Evolutionary conservation across 169 alveolate genomes (phyloP).

Genomic region (Babesia caballi): DNA sequence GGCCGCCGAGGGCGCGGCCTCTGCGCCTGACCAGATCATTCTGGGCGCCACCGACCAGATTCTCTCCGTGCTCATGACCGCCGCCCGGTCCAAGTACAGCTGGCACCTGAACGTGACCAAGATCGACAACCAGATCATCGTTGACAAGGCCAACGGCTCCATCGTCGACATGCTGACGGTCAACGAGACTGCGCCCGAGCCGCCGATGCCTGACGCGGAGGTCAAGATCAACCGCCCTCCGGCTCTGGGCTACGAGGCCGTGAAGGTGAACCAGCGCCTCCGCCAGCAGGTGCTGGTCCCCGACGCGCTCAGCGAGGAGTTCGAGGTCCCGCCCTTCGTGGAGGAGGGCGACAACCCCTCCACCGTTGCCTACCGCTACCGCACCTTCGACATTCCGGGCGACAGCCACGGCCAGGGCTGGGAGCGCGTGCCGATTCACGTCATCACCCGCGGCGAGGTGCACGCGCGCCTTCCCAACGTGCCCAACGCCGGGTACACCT

Average conservation of each 20-base stretch:
- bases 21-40: conserved; percentile 64
- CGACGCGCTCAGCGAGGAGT: conserved; percentile 68
- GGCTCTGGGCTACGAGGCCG: conserved; percentile 86
- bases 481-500: conserved; percentile 72
- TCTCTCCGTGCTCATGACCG: conserved; percentile 84
- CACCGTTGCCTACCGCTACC: conserved; percentile 82
- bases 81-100: conserved; percentile 86
- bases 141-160: conserved; percentile 89
- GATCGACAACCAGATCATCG: conserved; percentile 81
- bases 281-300: conserved; percentile 81
- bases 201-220: conserved; percentile 87
- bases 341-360: conserved; percentile 76
- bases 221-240: conserved; percentile 86
- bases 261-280: conserved; percentile 83
- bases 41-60: conserved; percentile 88
- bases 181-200: conserved; percentile 87
- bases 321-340: conserved; percentile 73
- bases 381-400: conserved; percentile 82
- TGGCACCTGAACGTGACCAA: conserved; percentile 86
- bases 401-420: conserved; percentile 60
- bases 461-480: conserved; percentile 72
- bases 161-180: conserved; percentile 86
- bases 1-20: conserved; percentile 26
- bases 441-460: conserved; percentile 78
- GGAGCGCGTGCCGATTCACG: conserved; percentile 53